Percentiles rank a stretch among this genome's conserved stretches.
phyloP scores from a whole-genome alignment of 1,284 basidiomycete genomes.

The Fomes fomentarius region DNA sequence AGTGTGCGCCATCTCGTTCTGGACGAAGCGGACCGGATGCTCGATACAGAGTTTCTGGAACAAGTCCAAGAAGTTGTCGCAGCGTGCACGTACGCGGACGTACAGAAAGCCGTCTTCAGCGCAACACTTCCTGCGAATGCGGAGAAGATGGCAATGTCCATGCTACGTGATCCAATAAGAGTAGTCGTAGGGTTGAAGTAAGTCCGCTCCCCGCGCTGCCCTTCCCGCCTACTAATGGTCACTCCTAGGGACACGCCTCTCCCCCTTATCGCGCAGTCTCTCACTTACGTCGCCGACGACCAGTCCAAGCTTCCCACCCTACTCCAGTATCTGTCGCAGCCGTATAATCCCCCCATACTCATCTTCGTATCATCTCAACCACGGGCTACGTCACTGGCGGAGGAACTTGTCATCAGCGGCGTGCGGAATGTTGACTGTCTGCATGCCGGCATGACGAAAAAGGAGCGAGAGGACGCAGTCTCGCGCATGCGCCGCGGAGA shows the following conservation, averaged over 20 bases:
- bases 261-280: constrained; percentile 82
- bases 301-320: constrained; percentile 90
- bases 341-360: constrained; percentile 91
- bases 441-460: constrained; percentile 87
- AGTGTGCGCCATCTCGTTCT: constrained; percentile 85
- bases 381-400: constrained; percentile 87
- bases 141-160: constrained; percentile 86
- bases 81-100: constrained; percentile 71
- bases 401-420: constrained; percentile 84
- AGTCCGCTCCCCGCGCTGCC: constrained; percentile 32
- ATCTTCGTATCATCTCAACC: constrained; percentile 95
- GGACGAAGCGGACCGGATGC: constrained; percentile 91
- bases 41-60: constrained; percentile 86
- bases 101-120: constrained; percentile 92
- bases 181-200: constrained; percentile 95
- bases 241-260: constrained; percentile 79
- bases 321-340: constrained; percentile 76
- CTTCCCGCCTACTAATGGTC: constrained; percentile 5
- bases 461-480: constrained; percentile 87
- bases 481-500: constrained; percentile 85
- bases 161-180: constrained; percentile 83
- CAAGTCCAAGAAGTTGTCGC: constrained; percentile 91
- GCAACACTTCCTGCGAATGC: constrained; percentile 91
- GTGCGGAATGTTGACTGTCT: constrained; percentile 91
- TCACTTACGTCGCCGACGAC: constrained; percentile 93